These are phyloP conservation scores for Cladosporium phlei DNA, from an alignment of 2,329 filamentous ascomycete species.

Conservation along the genomic window DNA sequence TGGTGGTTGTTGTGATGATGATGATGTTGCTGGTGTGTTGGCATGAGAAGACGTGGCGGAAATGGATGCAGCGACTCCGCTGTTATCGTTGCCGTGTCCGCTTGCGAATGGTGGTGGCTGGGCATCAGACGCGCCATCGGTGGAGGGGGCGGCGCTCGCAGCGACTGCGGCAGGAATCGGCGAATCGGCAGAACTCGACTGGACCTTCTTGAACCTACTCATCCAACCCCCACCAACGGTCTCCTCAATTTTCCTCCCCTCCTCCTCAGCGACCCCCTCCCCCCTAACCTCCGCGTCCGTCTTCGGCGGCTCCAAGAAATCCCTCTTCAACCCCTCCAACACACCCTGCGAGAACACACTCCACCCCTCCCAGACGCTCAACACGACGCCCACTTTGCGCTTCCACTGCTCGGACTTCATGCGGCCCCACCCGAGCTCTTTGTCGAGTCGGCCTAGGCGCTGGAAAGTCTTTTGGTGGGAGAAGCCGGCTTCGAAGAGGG, in stretches of 20 bases:
- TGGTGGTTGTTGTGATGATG: background rate
- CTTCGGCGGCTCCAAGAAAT: slow-evolving; percentile 67
- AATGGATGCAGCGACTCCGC: slow-evolving; percentile 16
- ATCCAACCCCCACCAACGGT: slow-evolving; percentile 19
- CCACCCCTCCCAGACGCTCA: slow-evolving; percentile 64
- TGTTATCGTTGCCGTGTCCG: too few relatives aligned
- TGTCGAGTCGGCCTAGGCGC: slow-evolving; percentile 67
- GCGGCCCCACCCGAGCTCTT: slow-evolving; percentile 71
- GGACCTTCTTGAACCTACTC: slow-evolving; percentile 47
- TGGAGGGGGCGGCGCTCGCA: slow-evolving; percentile 27
- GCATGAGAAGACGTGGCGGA: slow-evolving; percentile 44
- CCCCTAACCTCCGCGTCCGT: slow-evolving; percentile 48
- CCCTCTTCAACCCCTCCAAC: slow-evolving; percentile 64
- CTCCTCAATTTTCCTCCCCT: slow-evolving; percentile 32
- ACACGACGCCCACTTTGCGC: slow-evolving; percentile 63
- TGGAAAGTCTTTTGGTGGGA: slow-evolving; percentile 67
- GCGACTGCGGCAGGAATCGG: slow-evolving; percentile 20
- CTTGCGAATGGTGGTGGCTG: slow-evolving; percentile 11
- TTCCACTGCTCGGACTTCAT: slow-evolving; percentile 82
- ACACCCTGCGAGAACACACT: slow-evolving; percentile 67
- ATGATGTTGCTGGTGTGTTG: slow-evolving; percentile 18
- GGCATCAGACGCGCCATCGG: background rate
- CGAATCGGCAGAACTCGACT: slow-evolving; percentile 40
- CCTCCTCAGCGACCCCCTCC: slow-evolving; percentile 46
- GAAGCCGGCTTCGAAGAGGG: slow-evolving; percentile 71